Base-by-base conservation (phyloP, 2,329 filamentous ascomycete genomes). In the Aspergillus fumigatus region DNA sequence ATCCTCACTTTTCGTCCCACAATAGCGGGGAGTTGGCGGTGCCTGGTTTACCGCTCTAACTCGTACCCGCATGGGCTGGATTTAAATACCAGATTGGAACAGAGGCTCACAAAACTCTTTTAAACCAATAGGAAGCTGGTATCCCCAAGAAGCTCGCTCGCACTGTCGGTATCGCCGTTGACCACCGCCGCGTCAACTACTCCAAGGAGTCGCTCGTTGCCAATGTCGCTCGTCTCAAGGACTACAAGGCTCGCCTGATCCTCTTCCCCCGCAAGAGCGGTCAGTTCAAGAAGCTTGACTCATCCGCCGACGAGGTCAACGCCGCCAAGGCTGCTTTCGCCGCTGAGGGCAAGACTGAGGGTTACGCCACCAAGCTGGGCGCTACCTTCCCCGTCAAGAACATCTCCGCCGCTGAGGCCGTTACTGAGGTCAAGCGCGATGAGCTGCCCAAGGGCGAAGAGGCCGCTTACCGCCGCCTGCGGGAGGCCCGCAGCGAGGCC, bases 171-270 rank as follows among this genome's bases (percentile, higher is more conserved):
- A 97, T 99, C 81, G 79, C 91, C 68, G 93, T 99, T 82, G 94
- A 99, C 81, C 84, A 86, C 80, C 93, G 94, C 83, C 93, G 94
- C 80, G 87, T 90, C 83, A 99, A 97, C 86, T 88, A 96, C 75
- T 94, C 88, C 75, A 90, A 95, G 84, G 94, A 97, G 86, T 89
- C 89, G 67, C 88, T 97, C 73, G 85, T 90, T 79, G 84, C 85
- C 84, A 99, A 99, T 82, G 93, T 99, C 72, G 89, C 89, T 79
- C 94, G 94, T 76, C 91, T 99, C 77, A 92, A 97, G 87, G 91
- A 91, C 78, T 99, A 96, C 92, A 90, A 89, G 84, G 86, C 88
- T 76, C 91, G 92, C 76, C 84, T 99, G 75, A 96, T 99, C 79
- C 86, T 99, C 77, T 97, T 99, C 86, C 94, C 94, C 77, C 91